Base-by-base conservation (phyloP, 169 alveolate genomes). In the Eimeria tenella region DNA sequence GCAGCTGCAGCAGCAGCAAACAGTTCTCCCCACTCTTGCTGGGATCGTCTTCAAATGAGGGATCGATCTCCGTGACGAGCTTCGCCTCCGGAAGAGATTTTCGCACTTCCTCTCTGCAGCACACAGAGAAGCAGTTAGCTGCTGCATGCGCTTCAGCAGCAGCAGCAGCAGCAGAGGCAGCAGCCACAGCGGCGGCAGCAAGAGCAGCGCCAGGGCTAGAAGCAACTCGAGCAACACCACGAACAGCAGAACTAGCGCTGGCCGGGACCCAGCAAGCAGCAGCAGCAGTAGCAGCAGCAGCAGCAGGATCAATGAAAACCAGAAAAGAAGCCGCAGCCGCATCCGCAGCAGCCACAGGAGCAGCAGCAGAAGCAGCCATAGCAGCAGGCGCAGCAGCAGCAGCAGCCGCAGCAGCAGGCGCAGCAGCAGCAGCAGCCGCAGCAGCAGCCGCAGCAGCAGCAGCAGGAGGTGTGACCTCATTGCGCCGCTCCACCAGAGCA, bases 1-100 rank as follows among this genome's bases (percentile, higher is more conserved):
- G 82, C 82, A 71, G n/a, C n/a, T n/a, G 82, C 82, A 71, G 82
- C 55, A 31, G 82, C 82, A 71, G 55, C 11, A 71, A 68, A 68
- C 77, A 21, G 31, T n/a, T 15, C 68, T 10, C 11, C 17, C 13
- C 21, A 21, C 49, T 71, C 11, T 71, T 5, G 15, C n/a, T 71
- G 82, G 82, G 82, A 31, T 71, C 82, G 82, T 71, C 82, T 71
- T 71, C 55, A 23, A 71, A 71, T 5, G 55, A 10, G 82, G 82
- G 56, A 71, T 71, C 82, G 82, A 71, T 71, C 49, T 15, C 55
- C 49, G 82, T 71, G 23, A 71, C 82, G 3, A 71, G 56, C 53
- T 31, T 71, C 11, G 82, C 82, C 17, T 17, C 56, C 49, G 82
- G 82, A 5, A 71, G 55, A 8, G 52, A 71, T 11, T 50, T 25